These are phyloP conservation scores for Coemansia sp. DNA, from an alignment of 192 early-diverging fungal species.

Conservation along the genomic window DNA sequence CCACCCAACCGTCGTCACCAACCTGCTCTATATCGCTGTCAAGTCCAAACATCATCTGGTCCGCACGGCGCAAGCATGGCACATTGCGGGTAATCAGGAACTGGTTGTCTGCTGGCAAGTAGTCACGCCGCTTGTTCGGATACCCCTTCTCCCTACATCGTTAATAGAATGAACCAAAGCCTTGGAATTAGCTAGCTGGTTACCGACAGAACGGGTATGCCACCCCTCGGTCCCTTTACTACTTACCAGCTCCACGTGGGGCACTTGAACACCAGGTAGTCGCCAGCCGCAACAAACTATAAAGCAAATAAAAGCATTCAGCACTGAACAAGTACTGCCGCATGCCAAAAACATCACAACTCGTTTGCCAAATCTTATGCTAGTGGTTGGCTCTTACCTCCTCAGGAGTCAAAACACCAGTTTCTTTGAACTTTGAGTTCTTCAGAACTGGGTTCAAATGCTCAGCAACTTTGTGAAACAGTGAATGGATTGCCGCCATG, in stretches of 20 bases:
- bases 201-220: neutral
- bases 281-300: conserved; percentile 92
- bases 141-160: conserved; percentile 60
- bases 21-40: conserved; percentile 60
- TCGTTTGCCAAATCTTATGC: neutral
- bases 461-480: conserved; percentile 77
- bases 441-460: conserved; percentile 92
- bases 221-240: neutral
- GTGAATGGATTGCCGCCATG: conserved; percentile 52
- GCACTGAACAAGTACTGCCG: neutral
- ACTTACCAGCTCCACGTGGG: conserved; percentile 92
- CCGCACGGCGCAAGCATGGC: conserved; percentile 82
- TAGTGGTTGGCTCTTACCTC: conserved; percentile 62
- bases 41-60: conserved; percentile 45
- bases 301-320: conserved; percentile 11
- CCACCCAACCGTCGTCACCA: conserved; percentile 79
- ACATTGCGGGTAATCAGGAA: conserved; percentile 95
- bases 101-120: conserved; percentile 83
- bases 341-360: neutral
- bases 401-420: conserved; percentile 93
- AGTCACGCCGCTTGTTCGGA: conserved; percentile 77
- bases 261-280: conserved; percentile 97
- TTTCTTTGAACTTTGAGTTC: conserved; percentile 93
- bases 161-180: neutral
- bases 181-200: neutral